phyloP scores from a whole-genome alignment of 805 yeast species.

The Starmerella kuoi region DNA sequence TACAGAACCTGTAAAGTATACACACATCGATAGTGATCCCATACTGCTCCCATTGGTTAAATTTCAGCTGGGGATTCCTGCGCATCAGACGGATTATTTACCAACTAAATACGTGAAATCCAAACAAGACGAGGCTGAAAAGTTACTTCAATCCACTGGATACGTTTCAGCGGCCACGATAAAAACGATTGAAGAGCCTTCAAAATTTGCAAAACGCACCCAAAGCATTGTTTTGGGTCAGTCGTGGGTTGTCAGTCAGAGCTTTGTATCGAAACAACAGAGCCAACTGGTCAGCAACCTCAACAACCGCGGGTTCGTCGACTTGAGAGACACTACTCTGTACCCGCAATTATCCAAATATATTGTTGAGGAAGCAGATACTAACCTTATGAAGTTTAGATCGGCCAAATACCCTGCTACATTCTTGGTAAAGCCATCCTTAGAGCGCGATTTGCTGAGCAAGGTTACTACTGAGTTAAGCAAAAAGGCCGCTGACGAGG shows the following conservation, averaged over 20 bases:
- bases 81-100: constrained; percentile 1
- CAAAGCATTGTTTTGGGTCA: constrained; percentile 1
- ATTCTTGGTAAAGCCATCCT: constrained; percentile 12
- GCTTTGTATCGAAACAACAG: constrained; percentile 4
- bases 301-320: constrained; percentile 11
- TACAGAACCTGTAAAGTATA: constrained; percentile 3
- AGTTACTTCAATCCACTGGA: not conserved
- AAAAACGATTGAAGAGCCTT: not conserved
- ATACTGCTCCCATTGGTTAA: constrained; percentile 9
- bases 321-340: constrained; percentile 12
- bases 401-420: constrained; percentile 1
- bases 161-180: constrained; percentile 3
- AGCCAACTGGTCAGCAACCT: constrained; percentile 2
- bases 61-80: constrained; percentile 3
- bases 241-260: constrained; percentile 8
- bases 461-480: not conserved
- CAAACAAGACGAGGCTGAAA: constrained; percentile 1
- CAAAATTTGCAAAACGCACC: constrained; percentile 11
- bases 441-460: constrained; percentile 8
- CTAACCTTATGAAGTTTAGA: constrained; percentile 4
- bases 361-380: constrained; percentile 5
- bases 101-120: constrained; percentile 6
- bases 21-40: constrained; percentile 9
- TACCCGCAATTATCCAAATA: constrained; percentile 5
- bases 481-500: not conserved